A percentile compares a stretch with the other conserved stretches of the same genome.
Conservation (phyloP, 2,329 filamentous ascomycete species). For the Trichophyton simii region DNA sequence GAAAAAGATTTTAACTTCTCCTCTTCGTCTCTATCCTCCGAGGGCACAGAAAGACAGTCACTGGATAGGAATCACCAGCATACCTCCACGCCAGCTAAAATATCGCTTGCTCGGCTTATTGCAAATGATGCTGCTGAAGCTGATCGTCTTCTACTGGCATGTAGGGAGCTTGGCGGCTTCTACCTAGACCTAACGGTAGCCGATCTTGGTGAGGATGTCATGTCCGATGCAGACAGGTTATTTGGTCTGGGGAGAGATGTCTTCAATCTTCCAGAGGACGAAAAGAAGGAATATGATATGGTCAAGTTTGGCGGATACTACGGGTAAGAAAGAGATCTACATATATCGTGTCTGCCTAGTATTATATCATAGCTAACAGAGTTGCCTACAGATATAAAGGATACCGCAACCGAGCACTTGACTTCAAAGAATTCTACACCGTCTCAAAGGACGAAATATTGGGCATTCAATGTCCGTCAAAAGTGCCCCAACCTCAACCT, state of each 20-base stretch:
- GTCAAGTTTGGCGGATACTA: conserved; percentile 11
- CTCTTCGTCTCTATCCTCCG: not conserved
- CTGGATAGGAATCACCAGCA: not conserved
- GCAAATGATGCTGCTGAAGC: conserved; percentile 6
- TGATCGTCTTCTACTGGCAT: conserved; percentile 1
- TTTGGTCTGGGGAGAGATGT: conserved; percentile 6
- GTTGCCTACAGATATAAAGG: conserved; percentile 7
- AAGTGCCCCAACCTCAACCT: conserved; percentile 5
- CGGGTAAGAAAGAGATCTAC: not conserved
- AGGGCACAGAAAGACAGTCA: not conserved
- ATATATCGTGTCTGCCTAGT: not conserved
- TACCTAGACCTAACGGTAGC: conserved; percentile 9
- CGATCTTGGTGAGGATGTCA: conserved; percentile 5
- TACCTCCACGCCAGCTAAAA: not conserved
- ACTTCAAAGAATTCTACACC: conserved; percentile 11
- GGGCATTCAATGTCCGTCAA: not conserved
- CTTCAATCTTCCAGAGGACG: conserved; percentile 1
- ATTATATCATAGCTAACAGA: not conserved
- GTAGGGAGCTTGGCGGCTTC: conserved; percentile 8
- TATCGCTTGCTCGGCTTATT: conserved; percentile 9
- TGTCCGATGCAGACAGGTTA: conserved; percentile 6
- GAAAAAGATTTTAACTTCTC: not conserved
- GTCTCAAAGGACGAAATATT: conserved; percentile 12
- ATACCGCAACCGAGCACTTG: conserved; percentile 9
- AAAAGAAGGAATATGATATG: conserved; percentile 10